Evolutionary conservation across 257 asterid species (phyloP).

Genomic region (Solanum appendiculatum): DNA sequence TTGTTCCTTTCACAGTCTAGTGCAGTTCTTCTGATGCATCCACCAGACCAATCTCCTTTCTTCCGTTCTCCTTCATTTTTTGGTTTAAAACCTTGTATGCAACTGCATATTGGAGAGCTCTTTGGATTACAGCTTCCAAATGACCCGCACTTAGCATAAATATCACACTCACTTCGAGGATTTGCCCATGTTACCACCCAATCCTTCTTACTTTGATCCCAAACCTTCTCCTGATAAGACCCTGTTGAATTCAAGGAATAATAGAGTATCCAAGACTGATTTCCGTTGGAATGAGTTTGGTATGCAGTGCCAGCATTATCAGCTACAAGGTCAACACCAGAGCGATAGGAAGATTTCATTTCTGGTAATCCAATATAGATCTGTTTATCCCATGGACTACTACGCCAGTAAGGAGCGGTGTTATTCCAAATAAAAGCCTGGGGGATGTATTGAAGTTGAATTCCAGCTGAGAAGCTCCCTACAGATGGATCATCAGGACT

Average conservation of each 20-base stretch:
- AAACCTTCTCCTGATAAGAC: not conserved
- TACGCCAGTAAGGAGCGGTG: not conserved
- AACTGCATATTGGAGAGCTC: constrained; percentile 30
- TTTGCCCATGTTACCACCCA: constrained; percentile 1
- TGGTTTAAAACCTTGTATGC: constrained; percentile 46
- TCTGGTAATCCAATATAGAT: not conserved
- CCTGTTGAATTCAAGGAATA: constrained; percentile 9
- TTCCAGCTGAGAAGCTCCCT: not conserved
- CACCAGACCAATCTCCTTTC: constrained; percentile 40
- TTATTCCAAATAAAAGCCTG: not conserved
- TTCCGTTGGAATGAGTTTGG: not conserved
- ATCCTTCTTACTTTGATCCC: not conserved
- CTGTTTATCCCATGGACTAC: not conserved
- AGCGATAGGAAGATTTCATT: not conserved
- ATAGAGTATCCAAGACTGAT: not conserved
- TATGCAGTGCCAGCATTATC: not conserved
- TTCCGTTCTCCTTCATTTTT: constrained; percentile 31
- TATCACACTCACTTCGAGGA: not conserved
- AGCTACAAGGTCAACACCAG: not conserved
- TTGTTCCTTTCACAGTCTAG: constrained; percentile 24
- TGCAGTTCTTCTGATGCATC: constrained; percentile 35
- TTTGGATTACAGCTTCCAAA: constrained; percentile 41
- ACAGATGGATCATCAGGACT: constrained; percentile 1
- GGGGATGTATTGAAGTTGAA: not conserved
- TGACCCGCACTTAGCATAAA: constrained; percentile 33